Base-by-base conservation (phyloP, 192 early-diverging fungal species). In the Martensiomyces pterosporus region DNA sequence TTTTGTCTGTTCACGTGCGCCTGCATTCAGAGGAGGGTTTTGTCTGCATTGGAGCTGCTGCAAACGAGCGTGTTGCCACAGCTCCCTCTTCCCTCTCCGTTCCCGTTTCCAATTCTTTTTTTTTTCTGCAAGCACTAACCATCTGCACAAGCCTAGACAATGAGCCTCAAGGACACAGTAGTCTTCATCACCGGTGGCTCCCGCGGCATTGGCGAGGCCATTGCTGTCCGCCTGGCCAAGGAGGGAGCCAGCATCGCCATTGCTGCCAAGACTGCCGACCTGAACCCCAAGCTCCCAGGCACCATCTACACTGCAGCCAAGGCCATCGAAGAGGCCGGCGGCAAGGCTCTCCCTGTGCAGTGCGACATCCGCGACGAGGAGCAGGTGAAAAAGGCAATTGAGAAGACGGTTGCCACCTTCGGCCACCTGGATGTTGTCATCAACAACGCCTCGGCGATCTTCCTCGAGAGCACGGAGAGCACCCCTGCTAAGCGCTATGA, bases 341-440 rank as follows among this genome's bases (percentile, higher is more conserved):
- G 81, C 47, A 72, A 76, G 19, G 82, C 79, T 3, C 70, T 86
- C 17, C 79, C 82, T 0, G 49, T 86, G 33, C 43, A 78, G 21
- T 86, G 84, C 49, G 84, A 86, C 39, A 83, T 86, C 45, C 76
- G 84, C 33, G 75, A 76, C 41, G 84, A 84, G 51, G 76, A 79
- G 4, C 77, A 81, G 34, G 76, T 86, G 24, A 42, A 75, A 38
- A 58, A 47, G 15, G 84, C 81, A 4, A 77, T 86, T 43, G 56
- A 64, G 8, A 55, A 82, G 39, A 78, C 79, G 5, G 79, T 73
- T 1, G 45, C 57, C 14, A 52, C 50, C 26, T 85, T 86, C 72
- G 82, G 80, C 14, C 82, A 82, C 25, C 79, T 86, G 50, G 84
- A 86, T 50, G 82, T 86, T 42, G 58, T 86, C 22, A 75, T 83